Evolutionary conservation across 2,329 filamentous ascomycete species (phyloP).

Genomic region (Ceratocystis diversiconidia): DNA sequence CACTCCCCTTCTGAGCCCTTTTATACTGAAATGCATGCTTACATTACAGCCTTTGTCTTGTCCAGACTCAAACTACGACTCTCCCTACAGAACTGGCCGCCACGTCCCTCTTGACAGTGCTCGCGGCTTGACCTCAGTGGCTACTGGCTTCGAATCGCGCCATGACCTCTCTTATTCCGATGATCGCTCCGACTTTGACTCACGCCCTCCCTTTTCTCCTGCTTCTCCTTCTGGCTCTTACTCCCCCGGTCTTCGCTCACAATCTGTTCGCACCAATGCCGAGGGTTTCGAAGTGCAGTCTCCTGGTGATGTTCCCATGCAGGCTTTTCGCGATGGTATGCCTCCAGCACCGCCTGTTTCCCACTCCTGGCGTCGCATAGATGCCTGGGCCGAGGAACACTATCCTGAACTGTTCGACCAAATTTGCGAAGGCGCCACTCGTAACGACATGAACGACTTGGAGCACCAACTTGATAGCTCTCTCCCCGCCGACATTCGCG

Average conservation of each 20-base stretch:
- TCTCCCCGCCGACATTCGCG: constrained; percentile 80
- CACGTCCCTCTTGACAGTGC: constrained; percentile 80
- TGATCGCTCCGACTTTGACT: constrained; percentile 30
- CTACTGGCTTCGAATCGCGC: constrained; percentile 79
- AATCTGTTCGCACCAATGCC: constrained; percentile 50
- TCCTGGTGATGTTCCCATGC: constrained; percentile 85
- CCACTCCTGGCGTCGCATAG: constrained; percentile 91
- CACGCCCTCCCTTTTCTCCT: constrained; percentile 29
- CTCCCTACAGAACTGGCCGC: constrained; percentile 77
- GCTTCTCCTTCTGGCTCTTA: constrained; percentile 47
- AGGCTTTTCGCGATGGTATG: constrained; percentile 81
- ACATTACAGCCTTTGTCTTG: constrained; percentile 1
- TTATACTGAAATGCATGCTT: not conserved
- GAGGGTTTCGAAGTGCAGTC: constrained; percentile 55
- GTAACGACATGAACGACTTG: constrained; percentile 90
- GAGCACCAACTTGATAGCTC: constrained; percentile 94
- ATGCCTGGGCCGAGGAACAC: constrained; percentile 85
- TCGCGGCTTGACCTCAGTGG: constrained; percentile 71
- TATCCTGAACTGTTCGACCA: constrained; percentile 92
- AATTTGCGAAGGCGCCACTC: constrained; percentile 77
- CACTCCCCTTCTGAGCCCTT: constrained; percentile 5
- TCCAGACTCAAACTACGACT: constrained; percentile 80
- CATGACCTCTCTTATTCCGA: constrained; percentile 62
- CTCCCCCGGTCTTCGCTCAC: constrained; percentile 78
- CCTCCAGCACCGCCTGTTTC: constrained; percentile 75